These are phyloP conservation scores for Exidia glandulosa DNA, from an alignment of 768 basidiomycete genomes.

Conservation along the genomic window DNA sequence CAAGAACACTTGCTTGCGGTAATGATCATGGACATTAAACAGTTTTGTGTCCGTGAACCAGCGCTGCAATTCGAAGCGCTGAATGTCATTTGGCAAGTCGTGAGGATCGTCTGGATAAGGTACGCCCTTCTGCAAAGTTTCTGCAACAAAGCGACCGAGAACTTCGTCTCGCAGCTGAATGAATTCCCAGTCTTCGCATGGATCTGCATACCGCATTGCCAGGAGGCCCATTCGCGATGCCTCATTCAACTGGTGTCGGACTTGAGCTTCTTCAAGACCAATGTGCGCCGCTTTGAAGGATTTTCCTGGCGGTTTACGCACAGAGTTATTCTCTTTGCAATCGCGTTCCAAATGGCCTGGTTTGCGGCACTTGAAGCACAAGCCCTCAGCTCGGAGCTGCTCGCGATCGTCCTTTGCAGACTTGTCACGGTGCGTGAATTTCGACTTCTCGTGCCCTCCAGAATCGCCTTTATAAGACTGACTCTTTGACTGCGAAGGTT, in stretches of 20 bases:
- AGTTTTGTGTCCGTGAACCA: neutral
- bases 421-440: neutral
- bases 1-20: neutral
- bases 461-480: too few relatives aligned
- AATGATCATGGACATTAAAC: neutral
- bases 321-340: neutral
- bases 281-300: neutral
- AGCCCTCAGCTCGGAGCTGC: neutral
- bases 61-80: neutral
- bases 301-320: neutral
- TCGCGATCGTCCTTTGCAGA: neutral
- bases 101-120: neutral
- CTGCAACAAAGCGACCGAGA: neutral
- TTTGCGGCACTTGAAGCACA: neutral
- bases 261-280: neutral
- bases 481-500: neutral
- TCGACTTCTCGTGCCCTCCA: too few relatives aligned
- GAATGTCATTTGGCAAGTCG: neutral
- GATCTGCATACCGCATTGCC: neutral
- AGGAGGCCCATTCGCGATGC: neutral
- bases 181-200: neutral
- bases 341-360: neutral
- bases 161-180: neutral
- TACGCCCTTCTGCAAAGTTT: neutral
- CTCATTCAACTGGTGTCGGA: neutral